phyloP scores from a whole-genome alignment of 129 eudicot genomes.

The Daucus carota region DH1_v3.0 NC_030385.2:46688501-46689000 shows the following conservation, averaged over 20 bases:
- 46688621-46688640: slow-evolving; percentile 27
- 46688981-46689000: background rate
- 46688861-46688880: slow-evolving; percentile 61
- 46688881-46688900: slow-evolving; percentile 48
- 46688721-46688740: slow-evolving; percentile 67
- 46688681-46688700: slow-evolving; percentile 49
- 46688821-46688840: slow-evolving; percentile 53
- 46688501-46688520: background rate
- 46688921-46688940: slow-evolving; percentile 49
- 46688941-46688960: slow-evolving; percentile 59
- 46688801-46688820: slow-evolving; percentile 7
- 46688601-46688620: slow-evolving; percentile 6
- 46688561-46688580: too few relatives aligned
- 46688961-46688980: slow-evolving; percentile 12
- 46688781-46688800: background rate
- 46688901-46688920: slow-evolving; percentile 55
- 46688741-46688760: slow-evolving; percentile 18
- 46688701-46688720: slow-evolving; percentile 53
- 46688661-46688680: slow-evolving; percentile 29
- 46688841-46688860: slow-evolving; percentile 83
- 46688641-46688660: slow-evolving; percentile 26
- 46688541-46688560: background rate
- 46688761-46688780: slow-evolving; percentile 11
- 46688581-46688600: too few relatives aligned
- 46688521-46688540: background rate